phyloP scores from a whole-genome alignment of 495 filamentous ascomycete species.

The Endocarpon pusillum region DNA sequence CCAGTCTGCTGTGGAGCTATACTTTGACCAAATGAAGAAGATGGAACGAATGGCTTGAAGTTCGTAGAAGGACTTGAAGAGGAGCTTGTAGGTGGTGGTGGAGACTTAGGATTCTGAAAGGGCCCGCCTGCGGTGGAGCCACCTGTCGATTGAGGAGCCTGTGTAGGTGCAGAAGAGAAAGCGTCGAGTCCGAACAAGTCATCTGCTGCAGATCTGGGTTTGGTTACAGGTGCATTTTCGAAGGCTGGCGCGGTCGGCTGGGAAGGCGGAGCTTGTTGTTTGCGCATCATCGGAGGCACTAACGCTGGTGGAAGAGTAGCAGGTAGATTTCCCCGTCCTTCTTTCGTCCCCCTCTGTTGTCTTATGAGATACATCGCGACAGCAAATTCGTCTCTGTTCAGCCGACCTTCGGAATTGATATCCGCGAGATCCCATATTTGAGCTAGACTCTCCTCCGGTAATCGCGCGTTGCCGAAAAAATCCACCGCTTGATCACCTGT shows the following conservation, averaged over 20 bases:
- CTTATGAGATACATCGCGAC: constrained; percentile 96
- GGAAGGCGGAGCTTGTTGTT: constrained; percentile 34
- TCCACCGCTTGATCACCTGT: constrained; percentile 88
- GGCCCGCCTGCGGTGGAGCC: constrained; percentile 31
- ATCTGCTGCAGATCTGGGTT: constrained; percentile 63
- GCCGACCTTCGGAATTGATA: constrained; percentile 73
- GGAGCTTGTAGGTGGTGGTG: constrained; percentile 15
- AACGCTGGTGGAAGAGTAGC: constrained; percentile 59
- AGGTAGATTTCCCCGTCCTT: constrained; percentile 41
- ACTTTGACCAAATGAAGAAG: constrained; percentile 75
- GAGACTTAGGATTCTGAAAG: constrained; percentile 25
- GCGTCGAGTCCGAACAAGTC: constrained; percentile 84
- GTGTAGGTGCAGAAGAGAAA: constrained; percentile 31
- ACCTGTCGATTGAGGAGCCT: constrained; percentile 49
- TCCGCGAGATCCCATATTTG: constrained; percentile 95
- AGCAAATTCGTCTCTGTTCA: constrained; percentile 81
- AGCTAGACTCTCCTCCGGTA: constrained; percentile 82
- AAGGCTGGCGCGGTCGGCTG: constrained; percentile 34
- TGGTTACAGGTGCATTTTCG: constrained; percentile 28
- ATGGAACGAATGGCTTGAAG: constrained; percentile 83
- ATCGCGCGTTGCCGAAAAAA: constrained; percentile 82
- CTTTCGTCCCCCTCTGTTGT: constrained; percentile 60
- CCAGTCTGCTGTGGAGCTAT: constrained; percentile 67
- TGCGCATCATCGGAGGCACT: constrained; percentile 78
- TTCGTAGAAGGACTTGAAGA: constrained; percentile 20